Evolutionary conservation across 495 filamentous ascomycete species (phyloP).

Genomic region (Hypoxylon rickii): DNA sequence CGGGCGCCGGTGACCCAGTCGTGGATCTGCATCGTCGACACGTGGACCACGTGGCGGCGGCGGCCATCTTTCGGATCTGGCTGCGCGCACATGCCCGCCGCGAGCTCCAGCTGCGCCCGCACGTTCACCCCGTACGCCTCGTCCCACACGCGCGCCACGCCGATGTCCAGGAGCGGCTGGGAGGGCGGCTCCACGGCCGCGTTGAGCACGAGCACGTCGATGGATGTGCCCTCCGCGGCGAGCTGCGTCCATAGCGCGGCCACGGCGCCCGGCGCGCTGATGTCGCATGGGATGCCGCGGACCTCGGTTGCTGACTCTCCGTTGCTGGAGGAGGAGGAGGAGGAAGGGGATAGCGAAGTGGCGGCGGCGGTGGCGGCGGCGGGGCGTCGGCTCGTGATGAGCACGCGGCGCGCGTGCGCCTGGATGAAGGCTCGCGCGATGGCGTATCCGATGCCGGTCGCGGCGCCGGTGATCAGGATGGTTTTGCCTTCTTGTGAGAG

Average conservation of each 20-base stretch:
- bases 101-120: conserved; percentile 40
- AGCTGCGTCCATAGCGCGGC: conserved; percentile 43
- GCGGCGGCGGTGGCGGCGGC: conserved; percentile 16
- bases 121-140: conserved; percentile 42
- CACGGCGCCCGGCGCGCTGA: conserved; percentile 22
- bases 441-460: conserved; percentile 39
- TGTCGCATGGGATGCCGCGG: conserved; percentile 32
- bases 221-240: conserved; percentile 27
- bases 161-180: conserved; percentile 36
- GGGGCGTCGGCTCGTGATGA: conserved; percentile 37
- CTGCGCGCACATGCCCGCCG: conserved; percentile 44
- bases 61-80: too few species aligned
- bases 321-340: too few species aligned
- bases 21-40: conserved; percentile 41
- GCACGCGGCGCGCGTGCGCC: conserved; percentile 33
- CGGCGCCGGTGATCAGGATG: conserved; percentile 54
- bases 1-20: background rate
- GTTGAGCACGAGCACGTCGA: conserved; percentile 51
- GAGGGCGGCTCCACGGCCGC: conserved; percentile 23
- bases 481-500: conserved; percentile 52
- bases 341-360: conserved; percentile 3
- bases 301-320: conserved; percentile 28
- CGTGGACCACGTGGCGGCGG: conserved; percentile 44
- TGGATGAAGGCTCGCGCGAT: conserved; percentile 41
- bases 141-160: conserved; percentile 36